A percentile compares a stretch with the other conserved stretches of the same genome.
phyloP scores from a whole-genome alignment of 2,329 filamentous ascomycete genomes.

The Fusarium scirpi region DNA sequence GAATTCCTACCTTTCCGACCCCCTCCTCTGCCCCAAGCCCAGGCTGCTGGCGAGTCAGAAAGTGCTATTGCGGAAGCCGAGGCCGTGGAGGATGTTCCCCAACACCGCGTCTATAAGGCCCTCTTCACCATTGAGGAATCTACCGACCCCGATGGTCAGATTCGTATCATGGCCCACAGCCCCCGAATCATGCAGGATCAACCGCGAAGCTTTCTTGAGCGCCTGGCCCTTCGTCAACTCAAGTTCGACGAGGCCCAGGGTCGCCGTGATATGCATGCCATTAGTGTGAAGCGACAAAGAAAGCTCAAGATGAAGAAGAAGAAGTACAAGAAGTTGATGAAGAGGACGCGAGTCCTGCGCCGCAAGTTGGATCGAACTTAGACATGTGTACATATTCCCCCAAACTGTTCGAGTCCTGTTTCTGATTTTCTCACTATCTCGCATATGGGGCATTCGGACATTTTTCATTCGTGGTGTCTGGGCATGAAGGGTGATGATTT shows the following conservation, averaged over 20 bases:
- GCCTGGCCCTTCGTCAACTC: slow-evolving; percentile 74
- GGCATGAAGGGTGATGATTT: slow-evolving; percentile 48
- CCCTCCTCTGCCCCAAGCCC: slow-evolving; percentile 80
- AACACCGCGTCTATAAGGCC: slow-evolving; percentile 70
- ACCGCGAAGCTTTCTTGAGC: slow-evolving; percentile 73
- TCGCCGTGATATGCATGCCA: slow-evolving; percentile 75
- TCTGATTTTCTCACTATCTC: slow-evolving; percentile 31
- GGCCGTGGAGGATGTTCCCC: slow-evolving; percentile 54
- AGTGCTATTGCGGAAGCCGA: slow-evolving; percentile 50
- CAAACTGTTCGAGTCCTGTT: slow-evolving; percentile 36
- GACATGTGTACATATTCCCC: slow-evolving; percentile 46
- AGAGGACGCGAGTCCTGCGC: slow-evolving; percentile 86
- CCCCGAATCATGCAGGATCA: slow-evolving; percentile 67
- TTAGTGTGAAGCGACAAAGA: slow-evolving; percentile 91
- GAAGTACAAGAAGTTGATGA: slow-evolving; percentile 99
- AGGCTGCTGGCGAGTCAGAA: slow-evolving; percentile 57
- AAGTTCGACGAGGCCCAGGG: slow-evolving; percentile 67
- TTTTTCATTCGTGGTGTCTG: slow-evolving; percentile 48
- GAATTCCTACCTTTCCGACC: slow-evolving; percentile 84
- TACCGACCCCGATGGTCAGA: slow-evolving; percentile 68
- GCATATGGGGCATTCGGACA: slow-evolving; percentile 42
- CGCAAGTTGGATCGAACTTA: slow-evolving; percentile 81
- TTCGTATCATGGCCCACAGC: slow-evolving; percentile 71
- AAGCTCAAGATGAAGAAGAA: slow-evolving; percentile 99
- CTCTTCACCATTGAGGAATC: slow-evolving; percentile 77